phyloP scores from a whole-genome alignment of 306 rosid genomes.

The Castanospermum australe region DNA sequence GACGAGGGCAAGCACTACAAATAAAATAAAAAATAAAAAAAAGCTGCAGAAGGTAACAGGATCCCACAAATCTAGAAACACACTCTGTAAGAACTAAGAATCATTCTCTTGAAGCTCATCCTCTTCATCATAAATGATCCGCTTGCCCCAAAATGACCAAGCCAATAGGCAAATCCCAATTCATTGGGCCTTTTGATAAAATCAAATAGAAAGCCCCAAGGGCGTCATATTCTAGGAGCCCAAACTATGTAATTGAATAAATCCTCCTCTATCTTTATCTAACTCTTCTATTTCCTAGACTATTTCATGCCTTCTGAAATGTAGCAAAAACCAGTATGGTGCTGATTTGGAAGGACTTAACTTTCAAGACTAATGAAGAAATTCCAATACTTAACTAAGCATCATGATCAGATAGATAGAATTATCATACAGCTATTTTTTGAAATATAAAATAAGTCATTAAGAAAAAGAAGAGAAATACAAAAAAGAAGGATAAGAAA shows the following conservation, averaged over 20 bases:
- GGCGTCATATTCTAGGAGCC: background rate
- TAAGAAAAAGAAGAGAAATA: too few relatives aligned
- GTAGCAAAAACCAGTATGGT: background rate
- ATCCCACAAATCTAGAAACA: background rate
- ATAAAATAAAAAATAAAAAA: background rate
- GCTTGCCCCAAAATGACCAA: background rate
- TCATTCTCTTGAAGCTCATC: conserved; percentile 3
- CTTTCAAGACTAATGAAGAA: background rate
- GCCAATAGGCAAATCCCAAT: background rate
- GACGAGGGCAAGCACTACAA: background rate
- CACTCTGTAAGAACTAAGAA: background rate
- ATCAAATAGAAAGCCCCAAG: background rate
- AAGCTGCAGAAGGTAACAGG: background rate
- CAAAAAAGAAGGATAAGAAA: too few relatives aligned
- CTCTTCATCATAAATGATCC: background rate
- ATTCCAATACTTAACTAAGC: background rate
- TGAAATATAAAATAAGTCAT: too few relatives aligned
- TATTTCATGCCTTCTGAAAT: background rate
- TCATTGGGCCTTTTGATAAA: background rate
- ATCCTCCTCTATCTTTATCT: background rate
- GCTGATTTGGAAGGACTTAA: background rate
- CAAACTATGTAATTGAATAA: background rate
- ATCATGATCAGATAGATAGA: background rate
- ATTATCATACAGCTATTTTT: too few relatives aligned
- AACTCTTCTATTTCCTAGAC: background rate